phyloP scores from a whole-genome alignment of 2,329 filamentous ascomycete genomes.

The Cyclaneusma minus region DNA sequence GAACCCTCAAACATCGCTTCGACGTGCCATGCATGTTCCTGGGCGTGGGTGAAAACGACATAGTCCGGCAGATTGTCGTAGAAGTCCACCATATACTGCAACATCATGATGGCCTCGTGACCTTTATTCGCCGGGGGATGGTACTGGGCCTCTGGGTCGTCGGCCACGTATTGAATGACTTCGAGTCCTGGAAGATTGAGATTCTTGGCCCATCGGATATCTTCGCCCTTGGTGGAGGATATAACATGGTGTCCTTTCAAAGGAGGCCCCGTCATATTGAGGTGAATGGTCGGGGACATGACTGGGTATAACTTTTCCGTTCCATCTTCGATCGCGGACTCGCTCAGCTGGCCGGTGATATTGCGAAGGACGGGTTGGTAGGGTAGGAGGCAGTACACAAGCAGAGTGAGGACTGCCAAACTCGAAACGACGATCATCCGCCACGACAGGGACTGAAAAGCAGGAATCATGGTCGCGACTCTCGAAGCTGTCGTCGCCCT shows the following conservation, averaged over 20 bases:
- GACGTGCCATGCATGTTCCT: conserved; percentile 27
- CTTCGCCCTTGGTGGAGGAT: conserved; percentile 13
- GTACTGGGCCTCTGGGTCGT: conserved; percentile 28
- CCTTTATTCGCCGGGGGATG: conserved; percentile 41
- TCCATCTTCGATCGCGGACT: too few species aligned
- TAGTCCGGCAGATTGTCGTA: conserved; percentile 43
- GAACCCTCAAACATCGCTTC: conserved; percentile 20
- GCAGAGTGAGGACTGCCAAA: too few species aligned
- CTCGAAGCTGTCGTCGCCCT: too few species aligned
- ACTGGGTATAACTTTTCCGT: too few species aligned
- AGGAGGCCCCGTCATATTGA: too few species aligned
- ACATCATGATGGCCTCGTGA: conserved; percentile 46
- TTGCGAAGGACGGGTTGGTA: too few species aligned
- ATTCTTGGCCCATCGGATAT: conserved; percentile 17
- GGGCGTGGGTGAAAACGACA: conserved; percentile 44
- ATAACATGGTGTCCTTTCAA: conserved; percentile 16
- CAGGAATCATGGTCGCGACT: too few species aligned
- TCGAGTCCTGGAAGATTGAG: conserved; percentile 19
- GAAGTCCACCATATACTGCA: conserved; percentile 44
- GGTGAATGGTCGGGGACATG: too few species aligned
- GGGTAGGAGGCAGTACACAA: too few species aligned
- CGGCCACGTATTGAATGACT: conserved; percentile 30
- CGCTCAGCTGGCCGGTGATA: too few species aligned
- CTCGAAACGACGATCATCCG: too few species aligned
- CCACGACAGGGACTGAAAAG: too few species aligned